phyloP scores from a whole-genome alignment of 495 filamentous ascomycete species.

The Penicillium herquei region DNA sequence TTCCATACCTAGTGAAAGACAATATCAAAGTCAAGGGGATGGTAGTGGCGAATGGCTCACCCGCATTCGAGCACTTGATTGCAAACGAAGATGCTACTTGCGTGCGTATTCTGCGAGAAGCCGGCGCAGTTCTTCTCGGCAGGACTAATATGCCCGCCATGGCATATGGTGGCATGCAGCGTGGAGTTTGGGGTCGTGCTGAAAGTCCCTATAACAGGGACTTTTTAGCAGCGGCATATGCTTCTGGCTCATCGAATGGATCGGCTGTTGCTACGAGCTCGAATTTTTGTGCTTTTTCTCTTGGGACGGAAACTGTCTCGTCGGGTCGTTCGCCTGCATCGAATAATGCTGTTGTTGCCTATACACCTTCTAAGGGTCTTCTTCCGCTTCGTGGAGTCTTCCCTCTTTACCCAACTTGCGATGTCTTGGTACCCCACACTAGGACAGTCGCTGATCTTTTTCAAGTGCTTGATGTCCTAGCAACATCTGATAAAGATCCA shows the following conservation, averaged over 20 bases:
- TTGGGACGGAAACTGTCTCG: conserved; percentile 39
- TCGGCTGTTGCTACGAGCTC: conserved; percentile 37
- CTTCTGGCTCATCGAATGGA: conserved; percentile 38
- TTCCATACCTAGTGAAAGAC: conserved; percentile 71
- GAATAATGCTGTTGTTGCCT: conserved; percentile 37
- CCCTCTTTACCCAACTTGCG: conserved; percentile 37
- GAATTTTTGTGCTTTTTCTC: conserved; percentile 36
- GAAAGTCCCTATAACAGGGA: conserved; percentile 35
- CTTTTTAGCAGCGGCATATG: conserved; percentile 36
- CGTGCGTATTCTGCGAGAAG: conserved; percentile 54
- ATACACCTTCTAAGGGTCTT: conserved; percentile 37
- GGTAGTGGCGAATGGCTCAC: conserved; percentile 51
- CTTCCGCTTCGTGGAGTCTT: conserved; percentile 36
- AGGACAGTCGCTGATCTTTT: conserved; percentile 32
- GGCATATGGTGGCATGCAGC: conserved; percentile 43
- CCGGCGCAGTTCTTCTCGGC: conserved; percentile 66
- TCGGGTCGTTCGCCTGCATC: conserved; percentile 40
- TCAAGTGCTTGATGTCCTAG: conserved; percentile 31
- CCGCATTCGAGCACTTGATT: conserved; percentile 57
- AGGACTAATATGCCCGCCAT: conserved; percentile 43
- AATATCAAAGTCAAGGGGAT: conserved; percentile 70
- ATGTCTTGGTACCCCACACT: conserved; percentile 38
- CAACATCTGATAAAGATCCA: conserved; percentile 23
- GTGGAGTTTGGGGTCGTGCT: conserved; percentile 35
- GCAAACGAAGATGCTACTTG: conserved; percentile 66